Conservation (phyloP, 2,329 filamentous ascomycete species). For the Sordariomycetes sp. region DNA sequence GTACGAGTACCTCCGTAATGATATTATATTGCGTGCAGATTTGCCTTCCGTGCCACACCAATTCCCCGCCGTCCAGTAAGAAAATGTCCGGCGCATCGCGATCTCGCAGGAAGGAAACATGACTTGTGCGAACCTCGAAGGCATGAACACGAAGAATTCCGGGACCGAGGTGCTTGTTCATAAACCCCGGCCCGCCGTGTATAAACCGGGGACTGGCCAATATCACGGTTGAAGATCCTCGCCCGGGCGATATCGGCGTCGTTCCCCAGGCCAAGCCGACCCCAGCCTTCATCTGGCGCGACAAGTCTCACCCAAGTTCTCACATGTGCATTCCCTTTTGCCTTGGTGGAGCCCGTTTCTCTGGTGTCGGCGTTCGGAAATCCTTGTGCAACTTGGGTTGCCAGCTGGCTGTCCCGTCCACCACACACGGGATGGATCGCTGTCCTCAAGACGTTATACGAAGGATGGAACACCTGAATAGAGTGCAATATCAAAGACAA, state of each 20-base stretch:
- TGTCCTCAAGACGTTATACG: neutral
- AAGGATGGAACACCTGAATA: neutral
- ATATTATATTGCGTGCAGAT: neutral
- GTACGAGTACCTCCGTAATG: too few species aligned
- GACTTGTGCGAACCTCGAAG: neutral
- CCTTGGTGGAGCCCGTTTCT: too few species aligned
- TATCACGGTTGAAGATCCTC: neutral
- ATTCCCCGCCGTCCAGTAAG: neutral
- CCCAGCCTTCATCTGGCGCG: neutral
- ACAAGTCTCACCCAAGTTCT: too few species aligned
- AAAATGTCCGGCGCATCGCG: neutral
- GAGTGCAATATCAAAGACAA: neutral
- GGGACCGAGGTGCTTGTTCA: neutral
- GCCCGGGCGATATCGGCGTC: neutral
- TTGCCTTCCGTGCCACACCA: neutral
- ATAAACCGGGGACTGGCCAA: neutral
- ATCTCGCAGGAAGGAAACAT: neutral
- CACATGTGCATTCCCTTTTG: neutral
- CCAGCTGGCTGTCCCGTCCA: neutral
- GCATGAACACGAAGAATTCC: neutral
- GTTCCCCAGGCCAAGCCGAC: neutral
- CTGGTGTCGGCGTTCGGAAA: neutral
- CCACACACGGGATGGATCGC: neutral
- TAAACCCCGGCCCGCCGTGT: neutral
- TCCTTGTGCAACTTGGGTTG: neutral